Base-by-base conservation (phyloP, 163 green algal species). In the Scenedesmus sp. region DNA sequence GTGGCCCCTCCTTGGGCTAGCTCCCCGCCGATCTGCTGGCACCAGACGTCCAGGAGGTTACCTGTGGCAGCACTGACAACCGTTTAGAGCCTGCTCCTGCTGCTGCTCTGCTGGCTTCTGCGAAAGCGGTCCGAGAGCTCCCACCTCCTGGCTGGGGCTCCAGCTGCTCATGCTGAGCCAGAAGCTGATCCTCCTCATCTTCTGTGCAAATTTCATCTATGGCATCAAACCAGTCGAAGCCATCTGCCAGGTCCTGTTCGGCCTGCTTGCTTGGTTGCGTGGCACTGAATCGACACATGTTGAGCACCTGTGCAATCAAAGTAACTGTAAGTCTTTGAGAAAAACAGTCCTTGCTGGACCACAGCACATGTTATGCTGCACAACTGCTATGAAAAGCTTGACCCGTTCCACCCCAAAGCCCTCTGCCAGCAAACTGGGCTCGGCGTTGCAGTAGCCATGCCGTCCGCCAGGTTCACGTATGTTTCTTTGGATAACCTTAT, bases 221-320 rank as follows among this genome's bases (percentile, higher is more conserved):
- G 13, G 85, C 85, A 83, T 90, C 70, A 40, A 90, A 90, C 85
- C 85, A 85, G 85, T 88, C n/a, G 35, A 80, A 79, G 51, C 51
- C 83, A 40, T 78, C 51, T 20, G 53, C 20, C n/a, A 78, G 43
- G 26, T 40, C 43, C 43, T n/a, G 26, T 42, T 61, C 43, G 26
- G 16, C 79, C 79, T 85, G 26, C 79, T 61, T 43, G 43, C 79
- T 44, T 40, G 79, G 42, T 61, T 44, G 42, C 49, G 83, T 80
- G 70, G 59, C 83, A 40, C 26, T 89, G 83, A 82, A 82, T 37
- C 83, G 59, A 82, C 83, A 89, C 83, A 89, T 82, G 12, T 49
- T 81, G 30, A 20, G 16, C 0, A 0, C 4, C 40, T 40, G 30
- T 89, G 16, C 7, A 10, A 33, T 18, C 46, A 86, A 35, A 16